Conservation (phyloP, 1,284 basidiomycete genomes). For the Fomes fomentarius region DNA sequence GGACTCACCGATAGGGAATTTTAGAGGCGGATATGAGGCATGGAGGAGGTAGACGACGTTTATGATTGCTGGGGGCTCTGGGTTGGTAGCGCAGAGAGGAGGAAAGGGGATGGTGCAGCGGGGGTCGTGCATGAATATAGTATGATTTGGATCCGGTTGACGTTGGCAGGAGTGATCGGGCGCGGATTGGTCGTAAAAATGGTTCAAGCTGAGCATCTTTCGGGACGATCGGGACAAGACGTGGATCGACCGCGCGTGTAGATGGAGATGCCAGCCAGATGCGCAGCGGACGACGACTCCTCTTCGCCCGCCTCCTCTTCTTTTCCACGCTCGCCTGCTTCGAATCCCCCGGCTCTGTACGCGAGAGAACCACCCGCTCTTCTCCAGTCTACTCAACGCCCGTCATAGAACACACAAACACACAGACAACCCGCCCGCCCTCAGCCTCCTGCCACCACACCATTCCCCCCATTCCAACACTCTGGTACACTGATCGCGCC, state of each 20-base stretch:
- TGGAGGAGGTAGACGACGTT: slow-evolving; percentile 19
- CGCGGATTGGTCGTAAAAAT: slow-evolving; percentile 19
- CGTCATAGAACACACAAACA: not conserved
- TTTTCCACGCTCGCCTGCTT: slow-evolving; percentile 20
- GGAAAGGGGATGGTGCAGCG: slow-evolving; percentile 7
- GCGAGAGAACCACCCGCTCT: slow-evolving; percentile 3
- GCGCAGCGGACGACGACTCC: not conserved
- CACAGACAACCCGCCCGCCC: not conserved
- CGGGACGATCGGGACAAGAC: slow-evolving; percentile 5
- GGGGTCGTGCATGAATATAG: slow-evolving; percentile 24
- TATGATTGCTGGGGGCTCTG: slow-evolving; percentile 1
- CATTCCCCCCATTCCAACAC: not conserved
- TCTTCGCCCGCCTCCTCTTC: not conserved
- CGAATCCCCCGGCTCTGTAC: slow-evolving; percentile 16
- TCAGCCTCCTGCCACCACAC: not conserved
- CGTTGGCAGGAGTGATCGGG: slow-evolving; percentile 24
- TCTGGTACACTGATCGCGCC: slow-evolving; percentile 17
- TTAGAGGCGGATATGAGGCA: slow-evolving; percentile 8
- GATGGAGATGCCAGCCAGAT: not conserved
- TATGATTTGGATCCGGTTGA: slow-evolving; percentile 25
- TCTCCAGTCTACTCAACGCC: slow-evolving; percentile 5
- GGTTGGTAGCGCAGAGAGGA: slow-evolving; percentile 6
- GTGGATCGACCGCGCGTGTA: not conserved
- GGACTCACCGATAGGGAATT: slow-evolving; percentile 23
- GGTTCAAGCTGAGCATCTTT: slow-evolving; percentile 14